Conservation (phyloP, 2,329 filamentous ascomycete genomes). For the Scedosporium apiospermum region DNA sequence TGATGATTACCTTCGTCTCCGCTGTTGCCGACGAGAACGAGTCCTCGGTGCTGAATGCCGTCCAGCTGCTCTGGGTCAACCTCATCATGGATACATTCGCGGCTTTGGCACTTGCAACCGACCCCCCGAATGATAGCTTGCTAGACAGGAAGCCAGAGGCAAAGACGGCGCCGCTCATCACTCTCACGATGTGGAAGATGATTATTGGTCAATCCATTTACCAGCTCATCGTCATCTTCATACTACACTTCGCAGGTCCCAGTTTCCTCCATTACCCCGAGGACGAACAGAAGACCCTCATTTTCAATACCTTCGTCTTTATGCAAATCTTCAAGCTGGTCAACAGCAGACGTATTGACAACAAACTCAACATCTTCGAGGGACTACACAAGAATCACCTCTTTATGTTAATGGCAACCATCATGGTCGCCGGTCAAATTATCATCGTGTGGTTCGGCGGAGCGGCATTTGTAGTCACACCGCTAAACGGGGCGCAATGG, state of each 20-base stretch:
- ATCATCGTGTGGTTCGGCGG: slow-evolving; percentile 66
- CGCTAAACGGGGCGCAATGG: slow-evolving; percentile 54
- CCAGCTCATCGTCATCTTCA: slow-evolving; percentile 59
- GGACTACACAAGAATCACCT: slow-evolving; percentile 59
- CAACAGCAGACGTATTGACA: slow-evolving; percentile 67
- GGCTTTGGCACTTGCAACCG: slow-evolving; percentile 54
- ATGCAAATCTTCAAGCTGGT: slow-evolving; percentile 76
- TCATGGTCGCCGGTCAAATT: slow-evolving; percentile 64
- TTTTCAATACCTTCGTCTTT: slow-evolving; percentile 81
- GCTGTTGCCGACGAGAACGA: slow-evolving; percentile 46
- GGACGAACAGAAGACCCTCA: slow-evolving; percentile 46
- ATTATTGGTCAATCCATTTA: slow-evolving; percentile 74
- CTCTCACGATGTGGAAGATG: slow-evolving; percentile 80
- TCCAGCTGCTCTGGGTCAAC: slow-evolving; percentile 61
- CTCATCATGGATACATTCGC: slow-evolving; percentile 63
- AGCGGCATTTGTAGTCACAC: slow-evolving; percentile 44
- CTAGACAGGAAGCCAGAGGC: slow-evolving; percentile 60
- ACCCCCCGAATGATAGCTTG: slow-evolving; percentile 47
- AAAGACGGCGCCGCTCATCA: slow-evolving; percentile 65
- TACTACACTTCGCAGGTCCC: slow-evolving; percentile 54
- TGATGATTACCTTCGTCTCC: slow-evolving; percentile 55
- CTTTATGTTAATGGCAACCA: slow-evolving; percentile 57
- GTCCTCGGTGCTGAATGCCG: slow-evolving; percentile 53
- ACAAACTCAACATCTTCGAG: slow-evolving; percentile 67
- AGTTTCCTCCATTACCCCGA: slow-evolving; percentile 42